Conservation (phyloP, 1,284 basidiomycete genomes). For the Volvariella surrecta region DNA sequence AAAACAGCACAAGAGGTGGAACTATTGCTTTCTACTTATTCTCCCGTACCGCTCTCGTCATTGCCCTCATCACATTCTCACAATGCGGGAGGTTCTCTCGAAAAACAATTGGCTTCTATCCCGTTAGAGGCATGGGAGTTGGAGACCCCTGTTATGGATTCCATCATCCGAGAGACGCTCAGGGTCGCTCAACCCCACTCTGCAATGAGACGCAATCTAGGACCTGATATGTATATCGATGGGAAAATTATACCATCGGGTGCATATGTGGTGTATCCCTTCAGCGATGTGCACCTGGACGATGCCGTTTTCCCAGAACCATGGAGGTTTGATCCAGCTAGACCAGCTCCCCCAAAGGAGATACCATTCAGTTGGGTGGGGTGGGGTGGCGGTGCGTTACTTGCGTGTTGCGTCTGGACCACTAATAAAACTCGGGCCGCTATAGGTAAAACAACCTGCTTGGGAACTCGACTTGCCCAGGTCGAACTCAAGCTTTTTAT, state of each 20-base stretch:
- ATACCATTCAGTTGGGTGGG: constrained; percentile 56
- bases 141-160: constrained; percentile 57
- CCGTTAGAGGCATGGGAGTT: constrained; percentile 64
- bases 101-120: constrained; percentile 43
- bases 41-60: constrained; percentile 12
- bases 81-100: constrained; percentile 23
- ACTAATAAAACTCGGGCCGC: constrained; percentile 7
- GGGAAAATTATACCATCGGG: constrained; percentile 58
- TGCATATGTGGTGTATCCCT: constrained; percentile 67
- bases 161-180: constrained; percentile 63
- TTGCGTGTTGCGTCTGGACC: constrained; percentile 14
- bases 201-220: constrained; percentile 69
- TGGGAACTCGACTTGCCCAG: constrained; percentile 63
- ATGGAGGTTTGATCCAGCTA: constrained; percentile 61
- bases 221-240: constrained; percentile 55
- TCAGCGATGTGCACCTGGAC: constrained; percentile 68
- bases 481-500: constrained; percentile 61
- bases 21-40: constrained; percentile 45
- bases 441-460: constrained; percentile 56
- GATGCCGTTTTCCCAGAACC: constrained; percentile 61
- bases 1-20: constrained; percentile 53
- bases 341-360: constrained; percentile 32
- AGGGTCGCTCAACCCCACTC: constrained; percentile 69
- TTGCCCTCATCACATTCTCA: too few species aligned
- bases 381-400: constrained; percentile 63